These are phyloP conservation scores for Ceratocystiopsis sp. DNA, from an alignment of 2,329 filamentous ascomycete genomes.

Conservation along the genomic window DNA sequence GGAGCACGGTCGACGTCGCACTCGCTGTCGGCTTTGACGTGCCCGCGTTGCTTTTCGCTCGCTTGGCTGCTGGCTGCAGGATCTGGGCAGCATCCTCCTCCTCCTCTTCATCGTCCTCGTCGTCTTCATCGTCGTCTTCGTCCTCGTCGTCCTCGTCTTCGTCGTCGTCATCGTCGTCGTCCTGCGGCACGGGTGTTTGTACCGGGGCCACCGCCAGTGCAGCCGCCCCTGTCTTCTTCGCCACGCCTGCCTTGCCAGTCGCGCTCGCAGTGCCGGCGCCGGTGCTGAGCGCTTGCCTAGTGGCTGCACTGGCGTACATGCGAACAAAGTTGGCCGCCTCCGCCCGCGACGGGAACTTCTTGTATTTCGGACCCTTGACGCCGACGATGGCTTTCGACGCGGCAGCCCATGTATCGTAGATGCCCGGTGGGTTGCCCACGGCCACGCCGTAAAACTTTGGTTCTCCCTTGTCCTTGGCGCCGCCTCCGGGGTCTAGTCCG, in stretches of 20 bases:
- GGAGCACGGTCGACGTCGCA: slow-evolving; percentile 14
- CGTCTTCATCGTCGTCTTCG: slow-evolving; percentile 11
- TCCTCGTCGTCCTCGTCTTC: slow-evolving; percentile 13
- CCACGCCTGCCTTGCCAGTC: no score
- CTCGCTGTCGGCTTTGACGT: slow-evolving; percentile 1
- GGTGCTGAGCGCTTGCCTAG: slow-evolving; percentile 23
- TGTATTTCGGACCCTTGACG: slow-evolving; percentile 52
- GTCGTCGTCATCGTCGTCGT: slow-evolving; percentile 12
- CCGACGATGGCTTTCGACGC: slow-evolving; percentile 59
- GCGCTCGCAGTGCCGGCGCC: slow-evolving; percentile 8
- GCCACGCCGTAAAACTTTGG: slow-evolving; percentile 43
- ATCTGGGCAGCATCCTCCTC: slow-evolving; percentile 17
- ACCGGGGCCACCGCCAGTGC: no score
- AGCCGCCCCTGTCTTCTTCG: no score
- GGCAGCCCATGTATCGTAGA: slow-evolving; percentile 49
- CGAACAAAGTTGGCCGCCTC: slow-evolving; percentile 68
- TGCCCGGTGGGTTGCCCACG: slow-evolving; percentile 37
- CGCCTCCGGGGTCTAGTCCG: slow-evolving; percentile 32
- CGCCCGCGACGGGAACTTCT: slow-evolving; percentile 46
- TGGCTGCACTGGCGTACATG: slow-evolving; percentile 25
- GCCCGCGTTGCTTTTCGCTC: slow-evolving; percentile 5
- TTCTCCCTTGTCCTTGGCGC: slow-evolving; percentile 22
- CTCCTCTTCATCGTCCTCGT: slow-evolving; percentile 15
- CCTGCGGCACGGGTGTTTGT: slow-evolving; percentile 7
- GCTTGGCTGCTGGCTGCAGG: slow-evolving; percentile 18